phyloP scores from a whole-genome alignment of 2,329 filamentous ascomycete genomes.

The Domatiomyces catenatus region DNA sequence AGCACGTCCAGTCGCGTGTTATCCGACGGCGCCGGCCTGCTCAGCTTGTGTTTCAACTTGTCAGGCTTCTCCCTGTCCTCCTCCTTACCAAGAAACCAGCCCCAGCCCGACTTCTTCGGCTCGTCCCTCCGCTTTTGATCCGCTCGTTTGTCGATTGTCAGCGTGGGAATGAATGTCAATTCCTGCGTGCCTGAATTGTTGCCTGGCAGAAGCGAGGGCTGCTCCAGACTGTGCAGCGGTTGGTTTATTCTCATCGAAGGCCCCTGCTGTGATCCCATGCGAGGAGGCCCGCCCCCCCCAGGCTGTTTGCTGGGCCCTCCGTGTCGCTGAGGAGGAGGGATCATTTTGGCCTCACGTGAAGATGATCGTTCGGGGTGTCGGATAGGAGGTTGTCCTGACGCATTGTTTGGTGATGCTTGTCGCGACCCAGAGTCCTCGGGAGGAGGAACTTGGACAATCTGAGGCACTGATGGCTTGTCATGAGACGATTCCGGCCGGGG shows the following conservation, averaged over 20 bases:
- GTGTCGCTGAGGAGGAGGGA: conserved; percentile 30
- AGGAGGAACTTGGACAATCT: conserved; percentile 31
- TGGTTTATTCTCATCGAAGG: conserved; percentile 14
- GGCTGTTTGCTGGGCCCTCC: conserved; percentile 20
- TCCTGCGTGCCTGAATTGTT: conserved; percentile 58
- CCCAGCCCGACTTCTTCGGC: conserved; percentile 60
- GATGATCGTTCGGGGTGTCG: conserved; percentile 38
- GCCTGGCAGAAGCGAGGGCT: conserved; percentile 56
- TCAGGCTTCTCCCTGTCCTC: conserved; percentile 47
- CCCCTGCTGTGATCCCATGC: conserved; percentile 17
- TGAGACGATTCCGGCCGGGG: conserved; percentile 40
- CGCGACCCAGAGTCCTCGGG: conserved; percentile 11
- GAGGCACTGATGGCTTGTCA: conserved; percentile 34
- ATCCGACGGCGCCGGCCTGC: conserved; percentile 42
- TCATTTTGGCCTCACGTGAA: conserved; percentile 24
- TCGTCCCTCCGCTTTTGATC: conserved; percentile 66
- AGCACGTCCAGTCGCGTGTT: conserved; percentile 72
- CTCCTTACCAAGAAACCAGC: conserved; percentile 60
- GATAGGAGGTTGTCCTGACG: conserved; percentile 15
- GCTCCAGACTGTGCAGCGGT: conserved; percentile 39
- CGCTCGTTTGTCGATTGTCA: conserved; percentile 55
- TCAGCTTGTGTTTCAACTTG: conserved; percentile 49
- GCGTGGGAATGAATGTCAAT: conserved; percentile 65
- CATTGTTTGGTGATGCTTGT: conserved; percentile 12
- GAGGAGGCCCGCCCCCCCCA: conserved; percentile 8